Evolutionary conservation across 495 filamentous ascomycete genomes (phyloP).

Genomic region (Penicillium bovifimosum): DNA sequence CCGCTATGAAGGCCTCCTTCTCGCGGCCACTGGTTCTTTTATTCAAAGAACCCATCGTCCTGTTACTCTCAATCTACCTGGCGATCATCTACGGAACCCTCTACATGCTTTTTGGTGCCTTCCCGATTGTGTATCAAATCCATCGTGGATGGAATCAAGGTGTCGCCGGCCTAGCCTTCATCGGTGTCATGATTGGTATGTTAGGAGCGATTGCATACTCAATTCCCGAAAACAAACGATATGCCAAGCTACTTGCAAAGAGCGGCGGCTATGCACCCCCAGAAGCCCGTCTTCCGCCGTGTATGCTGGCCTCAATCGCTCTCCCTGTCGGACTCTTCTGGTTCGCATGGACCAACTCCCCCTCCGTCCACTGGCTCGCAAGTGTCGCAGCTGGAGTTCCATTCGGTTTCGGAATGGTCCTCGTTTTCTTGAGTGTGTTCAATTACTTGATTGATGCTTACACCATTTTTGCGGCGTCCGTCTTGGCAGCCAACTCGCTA

Average conservation of each 20-base stretch:
- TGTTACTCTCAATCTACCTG: conserved; percentile 59
- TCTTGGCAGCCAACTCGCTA: conserved; percentile 64
- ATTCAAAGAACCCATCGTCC: conserved; percentile 47
- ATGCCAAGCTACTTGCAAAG: conserved; percentile 23
- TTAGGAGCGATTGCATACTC: conserved; percentile 46
- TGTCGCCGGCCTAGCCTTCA: conserved; percentile 62
- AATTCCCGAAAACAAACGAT: conserved; percentile 39
- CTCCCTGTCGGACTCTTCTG: conserved; percentile 45
- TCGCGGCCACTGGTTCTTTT: conserved; percentile 36
- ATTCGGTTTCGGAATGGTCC: conserved; percentile 63
- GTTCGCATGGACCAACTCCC: conserved; percentile 60
- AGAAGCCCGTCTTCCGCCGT: conserved; percentile 34
- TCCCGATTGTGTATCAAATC: conserved; percentile 65
- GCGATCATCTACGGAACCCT: conserved; percentile 65
- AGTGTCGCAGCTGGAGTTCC: conserved; percentile 53
- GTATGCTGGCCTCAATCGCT: conserved; percentile 29
- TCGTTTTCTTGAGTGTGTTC: conserved; percentile 61
- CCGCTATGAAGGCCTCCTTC: conserved; percentile 31
- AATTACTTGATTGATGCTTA: conserved; percentile 70
- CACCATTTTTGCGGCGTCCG: conserved; percentile 67
- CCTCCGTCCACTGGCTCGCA: conserved; percentile 57
- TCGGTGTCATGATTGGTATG: conserved; percentile 75
- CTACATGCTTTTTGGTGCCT: conserved; percentile 73
- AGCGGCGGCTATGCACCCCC: conserved; percentile 30
- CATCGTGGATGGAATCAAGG: conserved; percentile 67